Conservation (phyloP, 2,329 filamentous ascomycete species). For the Cadophora sp. region DNA sequence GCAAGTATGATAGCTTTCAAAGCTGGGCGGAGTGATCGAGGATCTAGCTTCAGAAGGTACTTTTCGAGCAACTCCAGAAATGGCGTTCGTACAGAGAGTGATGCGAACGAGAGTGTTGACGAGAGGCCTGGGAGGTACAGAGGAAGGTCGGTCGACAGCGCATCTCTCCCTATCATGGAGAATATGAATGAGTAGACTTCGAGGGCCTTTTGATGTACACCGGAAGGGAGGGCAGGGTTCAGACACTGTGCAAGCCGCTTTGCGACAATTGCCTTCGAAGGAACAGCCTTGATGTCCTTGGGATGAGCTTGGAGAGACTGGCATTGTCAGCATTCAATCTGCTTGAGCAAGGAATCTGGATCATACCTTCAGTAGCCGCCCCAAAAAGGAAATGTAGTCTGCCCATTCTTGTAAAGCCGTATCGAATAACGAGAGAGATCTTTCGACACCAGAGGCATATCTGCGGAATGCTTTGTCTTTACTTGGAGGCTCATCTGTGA, state of each 20-base stretch:
- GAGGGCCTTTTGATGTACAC: slow-evolving; percentile 95
- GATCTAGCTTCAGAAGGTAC: slow-evolving; percentile 76
- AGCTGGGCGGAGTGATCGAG: slow-evolving; percentile 78
- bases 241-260: slow-evolving; percentile 95
- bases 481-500: slow-evolving; percentile 58
- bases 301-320: slow-evolving; percentile 90
- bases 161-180: slow-evolving; percentile 80
- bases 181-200: slow-evolving; percentile 95
- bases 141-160: slow-evolving; percentile 80
- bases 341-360: slow-evolving; percentile 12
- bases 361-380: slow-evolving; percentile 82
- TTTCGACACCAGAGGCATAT: slow-evolving; percentile 88
- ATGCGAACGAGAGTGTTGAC: slow-evolving; percentile 91
- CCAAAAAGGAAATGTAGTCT: slow-evolving; percentile 97
- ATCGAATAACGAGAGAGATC: slow-evolving; percentile 88
- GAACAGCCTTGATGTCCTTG: slow-evolving; percentile 72
- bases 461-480: slow-evolving; percentile 79
- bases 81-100: slow-evolving; percentile 84
- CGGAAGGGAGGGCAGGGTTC: slow-evolving; percentile 90
- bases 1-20: slow-evolving; percentile 89
- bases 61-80: slow-evolving; percentile 86
- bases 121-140: slow-evolving; percentile 91
- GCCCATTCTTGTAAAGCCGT: slow-evolving; percentile 97
- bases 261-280: slow-evolving; percentile 82
- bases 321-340: slow-evolving; percentile 38